Evolutionary conservation across 805 yeast species (phyloP), one percentile per base, ranked within the genome.

Genomic region (Kazachstania martiniae): DNA sequence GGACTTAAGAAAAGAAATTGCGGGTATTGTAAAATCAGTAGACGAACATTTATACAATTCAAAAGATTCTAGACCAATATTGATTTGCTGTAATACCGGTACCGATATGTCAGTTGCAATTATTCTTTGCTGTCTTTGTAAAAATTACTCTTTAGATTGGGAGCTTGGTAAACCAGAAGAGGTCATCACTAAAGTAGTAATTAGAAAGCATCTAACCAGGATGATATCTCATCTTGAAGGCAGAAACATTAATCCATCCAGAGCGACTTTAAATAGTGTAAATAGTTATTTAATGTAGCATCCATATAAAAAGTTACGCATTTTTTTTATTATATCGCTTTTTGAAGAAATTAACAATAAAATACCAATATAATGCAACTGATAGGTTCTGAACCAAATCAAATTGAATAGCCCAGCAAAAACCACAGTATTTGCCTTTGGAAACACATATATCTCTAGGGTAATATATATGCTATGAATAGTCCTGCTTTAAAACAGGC

Each of bases 241-340:
- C 1, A 50, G 68, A n/a, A 70, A 66, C 25, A 71, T 70, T 4
- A 80, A 83, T 38, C 94, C 94, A 0, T 75, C 86, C 34, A 61
- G 95, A 31, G 75, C 83, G 8, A 79, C 93, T 0, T 58, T 83
- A 25, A 86, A 78, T 43, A 69, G 87, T 18, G 73, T 81, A 2
- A 79, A 83, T 40, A 54, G 74, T 2, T 71, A 41, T 38, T 42
- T 78, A 19, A 69, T 78, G 74, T 67, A 58, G 18, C n/a, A 13
- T 12, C 12, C 13, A 9, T 18, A 19, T 7, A 17, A n/a, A n/a
- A n/a, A n/a, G n/a, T n/a, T n/a, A n/a, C n/a, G n/a, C n/a, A n/a
- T n/a, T n/a, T n/a, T n/a, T n/a, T n/a, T n/a, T n/a, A n/a, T n/a
- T n/a, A n/a, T n/a, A n/a, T n/a, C n/a, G n/a, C n/a, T n/a, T n/a